Conservation (phyloP, 768 basidiomycete genomes). For the Psilocybe subaeruginosa region DNA sequence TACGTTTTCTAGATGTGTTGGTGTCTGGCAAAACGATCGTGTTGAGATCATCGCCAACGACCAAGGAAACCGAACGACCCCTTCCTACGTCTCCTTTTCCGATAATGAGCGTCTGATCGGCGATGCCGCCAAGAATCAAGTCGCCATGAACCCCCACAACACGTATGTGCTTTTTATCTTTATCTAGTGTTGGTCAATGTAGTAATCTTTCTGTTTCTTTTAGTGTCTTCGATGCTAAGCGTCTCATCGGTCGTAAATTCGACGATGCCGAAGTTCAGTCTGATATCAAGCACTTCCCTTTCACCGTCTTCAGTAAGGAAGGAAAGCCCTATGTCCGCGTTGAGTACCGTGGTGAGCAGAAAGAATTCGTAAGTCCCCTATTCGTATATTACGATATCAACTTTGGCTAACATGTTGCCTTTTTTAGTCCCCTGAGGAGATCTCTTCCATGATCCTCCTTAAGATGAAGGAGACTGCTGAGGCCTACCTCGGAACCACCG, state of each 20-base stretch:
- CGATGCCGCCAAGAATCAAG: conserved; percentile 98
- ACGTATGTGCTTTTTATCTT: conserved; percentile 48
- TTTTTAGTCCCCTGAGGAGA: conserved; percentile 88
- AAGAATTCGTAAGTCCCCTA: conserved; percentile 80
- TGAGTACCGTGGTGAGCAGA: conserved; percentile 90
- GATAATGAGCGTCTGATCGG: conserved; percentile 97
- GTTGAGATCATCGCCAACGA: conserved; percentile 98
- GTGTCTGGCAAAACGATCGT: conserved; percentile 99
- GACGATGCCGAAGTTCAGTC: conserved; percentile 78
- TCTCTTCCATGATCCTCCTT: conserved; percentile 95
- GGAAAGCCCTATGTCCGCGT: conserved; percentile 91
- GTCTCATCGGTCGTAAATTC: conserved; percentile 95
- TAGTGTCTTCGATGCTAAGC: conserved; percentile 97
- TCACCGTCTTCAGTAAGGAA: conserved; percentile 83
- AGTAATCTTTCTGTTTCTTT: conserved; percentile 10
- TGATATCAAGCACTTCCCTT: conserved; percentile 92
- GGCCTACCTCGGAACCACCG: conserved; percentile 85
- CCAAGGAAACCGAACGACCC: conserved; percentile 94
- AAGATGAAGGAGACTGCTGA: conserved; percentile 99
- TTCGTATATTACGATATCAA: background rate
- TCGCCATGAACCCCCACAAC: conserved; percentile 97
- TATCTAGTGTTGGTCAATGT: conserved; percentile 5
- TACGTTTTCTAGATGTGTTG: conserved; percentile 72
- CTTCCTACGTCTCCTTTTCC: conserved; percentile 95
- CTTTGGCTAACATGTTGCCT: conserved; percentile 26